Percentiles rank a stretch among this genome's conserved stretches.
These are phyloP conservation scores for Boletus coccyginus DNA, from an alignment of 768 basidiomycete species.

Conservation along the genomic window DNA sequence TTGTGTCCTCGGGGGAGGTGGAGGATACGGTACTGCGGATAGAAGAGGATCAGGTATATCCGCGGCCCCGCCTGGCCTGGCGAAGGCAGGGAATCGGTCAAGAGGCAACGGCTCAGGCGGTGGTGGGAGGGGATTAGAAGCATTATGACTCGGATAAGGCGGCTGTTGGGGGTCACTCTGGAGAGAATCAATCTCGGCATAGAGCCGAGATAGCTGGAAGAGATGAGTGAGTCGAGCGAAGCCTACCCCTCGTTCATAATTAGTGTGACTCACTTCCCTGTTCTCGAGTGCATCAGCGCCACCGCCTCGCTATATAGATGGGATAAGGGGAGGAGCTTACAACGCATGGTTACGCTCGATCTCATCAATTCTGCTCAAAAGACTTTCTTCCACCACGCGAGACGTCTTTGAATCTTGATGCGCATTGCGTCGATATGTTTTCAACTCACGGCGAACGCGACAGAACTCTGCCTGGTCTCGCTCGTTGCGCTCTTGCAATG, in stretches of 20 bases:
- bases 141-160: slow-evolving; percentile 31
- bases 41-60: slow-evolving; percentile 21
- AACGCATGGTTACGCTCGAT: slow-evolving; percentile 30
- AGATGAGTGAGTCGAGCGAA: slow-evolving; percentile 18
- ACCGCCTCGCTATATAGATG: neutral
- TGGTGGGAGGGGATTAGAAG: slow-evolving; percentile 50
- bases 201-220: slow-evolving; percentile 32
- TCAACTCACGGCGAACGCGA: slow-evolving; percentile 32
- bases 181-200: slow-evolving; percentile 37
- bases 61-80: slow-evolving; percentile 30
- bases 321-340: slow-evolving; percentile 16
- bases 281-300: slow-evolving; percentile 12
- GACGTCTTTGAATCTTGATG: slow-evolving; percentile 35
- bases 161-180: slow-evolving; percentile 29
- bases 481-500: slow-evolving; percentile 33
- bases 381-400: slow-evolving; percentile 35
- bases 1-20: slow-evolving; percentile 23
- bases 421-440: slow-evolving; percentile 26
- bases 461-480: slow-evolving; percentile 33
- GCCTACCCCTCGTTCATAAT: slow-evolving; percentile 1
- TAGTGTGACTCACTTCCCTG: slow-evolving; percentile 30
- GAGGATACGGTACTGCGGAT: slow-evolving; percentile 25
- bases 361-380: slow-evolving; percentile 32
- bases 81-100: slow-evolving; percentile 42
- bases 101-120: slow-evolving; percentile 54